phyloP scores from a whole-genome alignment of 2,329 filamentous ascomycete genomes.

The Fusarium mundagurra region DNA sequence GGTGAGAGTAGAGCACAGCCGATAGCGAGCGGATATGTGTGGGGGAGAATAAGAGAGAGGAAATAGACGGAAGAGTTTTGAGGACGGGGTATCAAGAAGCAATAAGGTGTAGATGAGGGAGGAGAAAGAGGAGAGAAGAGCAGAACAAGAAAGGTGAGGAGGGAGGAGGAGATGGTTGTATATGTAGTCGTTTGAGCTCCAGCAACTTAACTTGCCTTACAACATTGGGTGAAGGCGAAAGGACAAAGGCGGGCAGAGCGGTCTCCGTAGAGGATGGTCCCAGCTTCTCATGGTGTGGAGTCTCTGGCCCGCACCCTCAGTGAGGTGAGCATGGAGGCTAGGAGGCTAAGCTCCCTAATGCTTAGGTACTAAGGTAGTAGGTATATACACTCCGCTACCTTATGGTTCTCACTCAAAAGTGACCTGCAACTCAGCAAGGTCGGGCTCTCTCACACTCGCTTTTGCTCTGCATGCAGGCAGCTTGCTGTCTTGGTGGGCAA shows the following conservation, averaged over 20 bases:
- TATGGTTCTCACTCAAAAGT: neutral
- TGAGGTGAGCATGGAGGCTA: constrained; percentile 5
- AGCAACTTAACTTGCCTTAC: neutral
- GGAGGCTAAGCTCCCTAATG: constrained; percentile 21
- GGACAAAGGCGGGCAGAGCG: constrained; percentile 23
- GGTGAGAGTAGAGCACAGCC: constrained; percentile 28
- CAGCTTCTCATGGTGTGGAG: constrained; percentile 32
- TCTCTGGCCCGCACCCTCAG: constrained; percentile 8
- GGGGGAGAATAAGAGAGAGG: constrained; percentile 6
- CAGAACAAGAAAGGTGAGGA: constrained; percentile 30
- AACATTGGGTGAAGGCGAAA: neutral
- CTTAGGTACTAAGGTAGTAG: neutral
- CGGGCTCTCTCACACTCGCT: neutral
- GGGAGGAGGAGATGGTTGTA: constrained; percentile 38
- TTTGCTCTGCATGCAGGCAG: neutral
- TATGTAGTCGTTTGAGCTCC: constrained; percentile 39
- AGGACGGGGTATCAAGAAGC: constrained; percentile 44
- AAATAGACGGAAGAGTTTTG: constrained; percentile 26
- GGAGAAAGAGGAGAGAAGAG: constrained; percentile 38
- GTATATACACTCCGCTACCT: neutral
- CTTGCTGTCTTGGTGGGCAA: constrained; percentile 17
- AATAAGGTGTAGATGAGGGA: constrained; percentile 39
- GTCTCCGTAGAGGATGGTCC: constrained; percentile 32
- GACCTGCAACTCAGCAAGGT: neutral
- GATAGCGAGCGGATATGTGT: constrained; percentile 34